phyloP scores from a whole-genome alignment of 306 rosid species.

The Alnus rubra region DNA sequence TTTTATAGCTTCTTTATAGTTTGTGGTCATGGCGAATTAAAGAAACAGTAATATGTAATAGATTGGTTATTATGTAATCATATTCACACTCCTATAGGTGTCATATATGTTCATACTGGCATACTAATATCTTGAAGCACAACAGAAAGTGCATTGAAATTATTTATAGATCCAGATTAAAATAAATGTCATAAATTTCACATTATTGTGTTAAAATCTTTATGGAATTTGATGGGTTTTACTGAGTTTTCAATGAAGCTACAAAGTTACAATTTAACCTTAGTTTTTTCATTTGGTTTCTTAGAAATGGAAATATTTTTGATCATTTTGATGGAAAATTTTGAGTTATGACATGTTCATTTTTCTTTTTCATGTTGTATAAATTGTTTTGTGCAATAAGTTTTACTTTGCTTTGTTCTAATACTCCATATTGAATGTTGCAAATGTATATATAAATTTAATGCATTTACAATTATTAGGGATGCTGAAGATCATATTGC shows the following conservation, averaged over 20 bases:
- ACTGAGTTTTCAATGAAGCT: not conserved
- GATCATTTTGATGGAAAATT: not conserved
- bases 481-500: constrained; percentile 98
- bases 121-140: not conserved
- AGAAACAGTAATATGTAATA: not conserved
- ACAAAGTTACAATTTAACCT: not conserved
- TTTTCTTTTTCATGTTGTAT: not conserved
- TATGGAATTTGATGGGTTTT: not conserved
- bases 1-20: not conserved
- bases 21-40: not conserved
- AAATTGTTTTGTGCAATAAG: not conserved
- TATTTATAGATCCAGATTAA: not conserved
- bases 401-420: not conserved
- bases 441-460: not conserved
- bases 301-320: not conserved
- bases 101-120: not conserved
- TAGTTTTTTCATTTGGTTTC: not conserved
- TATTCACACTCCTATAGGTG: not conserved
- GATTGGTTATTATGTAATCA: not conserved
- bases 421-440: not conserved
- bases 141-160: not conserved
- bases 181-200: not conserved
- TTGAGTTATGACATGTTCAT: not conserved
- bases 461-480: constrained; percentile 52
- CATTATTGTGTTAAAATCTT: not conserved